Percentiles rank a stretch among this genome's conserved stretches.
These are phyloP conservation scores for Penicillium aurantiogriseum DNA, from an alignment of 2,329 filamentous ascomycete species.

Conservation along the genomic window DNA sequence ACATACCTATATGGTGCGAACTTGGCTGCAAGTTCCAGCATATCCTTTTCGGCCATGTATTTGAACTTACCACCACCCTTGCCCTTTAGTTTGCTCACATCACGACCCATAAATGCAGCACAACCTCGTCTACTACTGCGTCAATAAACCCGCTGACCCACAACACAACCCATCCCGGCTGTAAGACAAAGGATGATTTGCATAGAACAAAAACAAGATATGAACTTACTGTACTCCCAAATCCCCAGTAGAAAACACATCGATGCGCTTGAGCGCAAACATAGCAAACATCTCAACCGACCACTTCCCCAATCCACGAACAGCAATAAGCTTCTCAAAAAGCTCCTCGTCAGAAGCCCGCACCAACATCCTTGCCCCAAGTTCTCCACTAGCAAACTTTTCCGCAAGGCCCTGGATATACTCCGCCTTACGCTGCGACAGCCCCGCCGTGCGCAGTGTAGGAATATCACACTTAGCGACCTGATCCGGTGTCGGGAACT, in stretches of 20 bases:
- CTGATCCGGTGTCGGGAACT: conserved; percentile 73
- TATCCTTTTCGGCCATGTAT: conserved; percentile 93
- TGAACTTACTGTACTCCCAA: conserved; percentile 75
- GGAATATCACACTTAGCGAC: conserved; percentile 65
- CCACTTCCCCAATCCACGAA: conserved; percentile 85
- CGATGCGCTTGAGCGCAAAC: conserved; percentile 90
- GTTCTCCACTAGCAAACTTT: conserved; percentile 73
- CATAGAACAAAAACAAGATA: background rate
- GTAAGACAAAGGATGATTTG: background rate
- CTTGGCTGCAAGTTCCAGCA: conserved; percentile 74
- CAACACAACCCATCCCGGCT: background rate
- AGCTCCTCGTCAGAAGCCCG: conserved; percentile 82
- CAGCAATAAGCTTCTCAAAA: conserved; percentile 75
- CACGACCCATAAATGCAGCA: conserved; percentile 78
- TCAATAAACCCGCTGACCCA: conserved; percentile 4
- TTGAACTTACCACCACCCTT: conserved; percentile 89
- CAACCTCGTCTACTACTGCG: conserved; percentile 65
- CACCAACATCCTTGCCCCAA: conserved; percentile 73
- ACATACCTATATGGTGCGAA: conserved; percentile 76
- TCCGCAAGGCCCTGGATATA: conserved; percentile 84
- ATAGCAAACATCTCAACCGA: conserved; percentile 97
- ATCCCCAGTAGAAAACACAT: conserved; percentile 90
- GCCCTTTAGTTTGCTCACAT: conserved; percentile 78
- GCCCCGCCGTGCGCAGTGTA: conserved; percentile 74
- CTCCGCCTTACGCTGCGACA: conserved; percentile 93